Percentiles rank a stretch among this genome's conserved stretches.
Conservation (phyloP, 176 grass and related monocot species). For the Oropetium thomaeum region DNA sequence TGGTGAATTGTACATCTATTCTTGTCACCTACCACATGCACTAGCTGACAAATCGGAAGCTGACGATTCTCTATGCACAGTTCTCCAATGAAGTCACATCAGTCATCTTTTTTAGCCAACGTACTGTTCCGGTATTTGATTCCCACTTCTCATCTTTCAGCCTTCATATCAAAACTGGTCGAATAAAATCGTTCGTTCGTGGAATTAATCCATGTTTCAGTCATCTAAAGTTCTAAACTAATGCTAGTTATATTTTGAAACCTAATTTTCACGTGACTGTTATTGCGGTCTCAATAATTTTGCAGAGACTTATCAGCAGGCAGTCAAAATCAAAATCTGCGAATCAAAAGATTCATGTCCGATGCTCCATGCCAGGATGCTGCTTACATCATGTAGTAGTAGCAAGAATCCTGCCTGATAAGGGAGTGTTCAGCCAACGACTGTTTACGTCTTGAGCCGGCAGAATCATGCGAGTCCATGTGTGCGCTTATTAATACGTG, state of each 20-base stretch:
- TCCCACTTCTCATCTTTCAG: background rate
- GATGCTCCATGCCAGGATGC: background rate
- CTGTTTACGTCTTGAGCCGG: background rate
- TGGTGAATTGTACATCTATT: background rate
- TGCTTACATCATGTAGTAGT: background rate
- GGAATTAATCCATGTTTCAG: background rate
- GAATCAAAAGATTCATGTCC: background rate
- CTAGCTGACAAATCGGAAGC: constrained; percentile 1
- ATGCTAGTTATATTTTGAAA: too few relatives aligned
- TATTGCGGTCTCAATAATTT: background rate
- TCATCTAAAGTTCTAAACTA: too few relatives aligned
- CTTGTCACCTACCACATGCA: constrained; percentile 38
- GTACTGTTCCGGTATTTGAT: background rate
- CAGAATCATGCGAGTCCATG: background rate
- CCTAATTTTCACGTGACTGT: too few relatives aligned
- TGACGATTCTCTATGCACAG: background rate
- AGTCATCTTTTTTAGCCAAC: background rate
- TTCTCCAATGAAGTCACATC: constrained; percentile 21
- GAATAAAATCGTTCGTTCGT: background rate
- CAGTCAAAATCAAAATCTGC: background rate
- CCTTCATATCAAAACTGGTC: background rate
- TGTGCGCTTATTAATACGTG: background rate
- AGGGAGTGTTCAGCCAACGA: background rate
- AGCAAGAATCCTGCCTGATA: background rate
- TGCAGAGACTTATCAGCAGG: background rate